Conservation (phyloP, 257 asterid genomes). For the Salvia miltiorrhiza region DNA sequence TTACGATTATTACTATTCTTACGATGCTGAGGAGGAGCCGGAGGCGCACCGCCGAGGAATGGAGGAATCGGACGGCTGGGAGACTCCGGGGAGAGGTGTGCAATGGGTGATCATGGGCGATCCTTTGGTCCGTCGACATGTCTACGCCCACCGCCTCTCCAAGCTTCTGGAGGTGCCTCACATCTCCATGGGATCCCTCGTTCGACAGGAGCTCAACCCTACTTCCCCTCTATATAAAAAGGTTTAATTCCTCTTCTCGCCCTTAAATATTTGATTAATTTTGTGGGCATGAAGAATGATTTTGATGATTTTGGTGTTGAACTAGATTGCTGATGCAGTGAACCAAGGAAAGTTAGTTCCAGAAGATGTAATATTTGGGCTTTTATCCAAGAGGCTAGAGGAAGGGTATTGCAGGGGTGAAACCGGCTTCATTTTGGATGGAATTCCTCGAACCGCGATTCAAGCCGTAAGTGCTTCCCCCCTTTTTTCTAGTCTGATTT, state of each 20-base stretch:
- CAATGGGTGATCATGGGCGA: constrained; percentile 97
- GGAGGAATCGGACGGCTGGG: constrained; percentile 58
- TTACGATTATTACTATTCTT: constrained; percentile 35
- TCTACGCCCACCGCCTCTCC: constrained; percentile 75
- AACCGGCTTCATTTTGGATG: constrained; percentile 89
- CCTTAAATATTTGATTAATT: not conserved
- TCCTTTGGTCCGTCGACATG: constrained; percentile 71
- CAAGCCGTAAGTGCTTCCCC: constrained; percentile 66
- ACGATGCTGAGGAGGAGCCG: constrained; percentile 23
- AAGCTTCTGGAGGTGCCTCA: constrained; percentile 79
- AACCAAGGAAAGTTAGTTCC: constrained; percentile 75
- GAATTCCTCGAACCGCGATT: constrained; percentile 70
- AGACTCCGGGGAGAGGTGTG: constrained; percentile 54
- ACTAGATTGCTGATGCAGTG: constrained; percentile 67
- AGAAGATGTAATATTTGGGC: constrained; percentile 70
- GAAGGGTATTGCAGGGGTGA: constrained; percentile 82
- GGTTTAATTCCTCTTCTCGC: constrained; percentile 28
- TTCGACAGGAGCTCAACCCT: constrained; percentile 81
- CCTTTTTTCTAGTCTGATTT: not conserved
- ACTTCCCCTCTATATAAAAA: constrained; percentile 65
- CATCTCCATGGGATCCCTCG: constrained; percentile 87
- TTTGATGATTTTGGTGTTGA: not conserved
- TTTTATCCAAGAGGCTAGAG: constrained; percentile 77
- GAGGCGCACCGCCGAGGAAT: constrained; percentile 15
- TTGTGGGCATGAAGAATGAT: no score